These are phyloP conservation scores for Colletotrichum sp. DNA, from an alignment of 2,329 filamentous ascomycete species.

Conservation along the genomic window DNA sequence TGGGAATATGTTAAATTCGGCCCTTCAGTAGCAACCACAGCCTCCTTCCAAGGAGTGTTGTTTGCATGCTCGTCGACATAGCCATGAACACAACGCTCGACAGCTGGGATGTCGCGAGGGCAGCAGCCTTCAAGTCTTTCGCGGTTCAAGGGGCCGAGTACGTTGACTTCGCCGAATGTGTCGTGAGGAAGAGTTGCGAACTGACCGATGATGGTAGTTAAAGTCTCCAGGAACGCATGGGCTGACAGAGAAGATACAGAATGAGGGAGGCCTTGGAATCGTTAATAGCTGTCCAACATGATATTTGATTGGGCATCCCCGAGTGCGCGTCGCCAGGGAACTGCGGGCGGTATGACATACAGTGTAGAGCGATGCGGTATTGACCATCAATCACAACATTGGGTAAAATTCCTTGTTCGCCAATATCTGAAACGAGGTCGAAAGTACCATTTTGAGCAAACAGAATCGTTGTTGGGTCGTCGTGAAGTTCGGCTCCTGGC, in stretches of 20 bases:
- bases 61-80: not conserved
- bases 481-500: not conserved
- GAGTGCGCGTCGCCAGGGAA: not conserved
- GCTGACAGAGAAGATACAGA: not conserved
- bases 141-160: not conserved
- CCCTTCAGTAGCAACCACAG: not conserved
- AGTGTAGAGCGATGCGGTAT: not conserved
- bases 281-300: not conserved
- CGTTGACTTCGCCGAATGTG: not conserved
- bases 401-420: fast-evolving
- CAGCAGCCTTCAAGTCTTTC: not conserved
- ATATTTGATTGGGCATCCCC: not conserved
- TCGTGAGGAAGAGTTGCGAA: not conserved
- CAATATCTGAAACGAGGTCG: not conserved
- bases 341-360: not conserved
- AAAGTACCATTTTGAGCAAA: not conserved
- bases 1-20: conserved; percentile 42
- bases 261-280: not conserved
- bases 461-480: not conserved
- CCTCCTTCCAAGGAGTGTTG: not conserved
- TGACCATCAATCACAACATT: not conserved
- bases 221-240: not conserved
- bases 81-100: not conserved
- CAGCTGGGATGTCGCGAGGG: not conserved
- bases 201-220: not conserved